Conservation (phyloP, 176 grass and related monocot genomes). For the Microstegium vimineum region DNA sequence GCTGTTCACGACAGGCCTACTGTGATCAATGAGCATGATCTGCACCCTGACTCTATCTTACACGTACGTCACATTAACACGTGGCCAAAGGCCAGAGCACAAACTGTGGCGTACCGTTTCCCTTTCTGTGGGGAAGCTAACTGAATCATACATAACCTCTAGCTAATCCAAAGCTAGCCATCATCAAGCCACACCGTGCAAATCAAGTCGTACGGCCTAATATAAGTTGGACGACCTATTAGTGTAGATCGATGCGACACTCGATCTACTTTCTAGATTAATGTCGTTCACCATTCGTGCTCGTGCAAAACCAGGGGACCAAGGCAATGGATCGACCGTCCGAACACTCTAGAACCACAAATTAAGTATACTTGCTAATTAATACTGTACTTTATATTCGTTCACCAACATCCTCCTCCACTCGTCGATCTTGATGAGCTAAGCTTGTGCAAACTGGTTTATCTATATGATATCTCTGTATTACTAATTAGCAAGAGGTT, state of each 20-base stretch:
- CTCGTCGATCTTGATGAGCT: background rate
- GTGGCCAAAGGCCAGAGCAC: too few relatives aligned
- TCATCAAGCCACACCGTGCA: too few relatives aligned
- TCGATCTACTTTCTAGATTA: background rate
- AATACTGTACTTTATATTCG: constrained; percentile 15
- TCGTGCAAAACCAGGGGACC: background rate
- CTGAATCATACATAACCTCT: too few relatives aligned
- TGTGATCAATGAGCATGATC: too few relatives aligned
- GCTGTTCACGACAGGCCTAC: too few relatives aligned
- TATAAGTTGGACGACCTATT: background rate
- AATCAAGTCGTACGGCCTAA: background rate
- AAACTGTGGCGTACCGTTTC: too few relatives aligned
- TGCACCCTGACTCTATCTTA: too few relatives aligned
- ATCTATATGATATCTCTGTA: constrained; percentile 1
- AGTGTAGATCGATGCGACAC: background rate
- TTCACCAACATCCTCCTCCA: constrained; percentile 20
- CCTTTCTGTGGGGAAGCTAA: too few relatives aligned
- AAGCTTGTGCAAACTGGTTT: background rate
- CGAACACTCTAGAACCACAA: constrained; percentile 16
- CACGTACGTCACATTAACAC: too few relatives aligned
- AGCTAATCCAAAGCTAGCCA: too few relatives aligned
- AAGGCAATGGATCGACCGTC: constrained; percentile 5
- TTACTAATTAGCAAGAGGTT: background rate
- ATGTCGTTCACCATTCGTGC: background rate
- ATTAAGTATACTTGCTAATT: background rate